phyloP scores from a whole-genome alignment of 352 stramenopile genomes.

The Globisporangium rhizosaccharum region DNA sequence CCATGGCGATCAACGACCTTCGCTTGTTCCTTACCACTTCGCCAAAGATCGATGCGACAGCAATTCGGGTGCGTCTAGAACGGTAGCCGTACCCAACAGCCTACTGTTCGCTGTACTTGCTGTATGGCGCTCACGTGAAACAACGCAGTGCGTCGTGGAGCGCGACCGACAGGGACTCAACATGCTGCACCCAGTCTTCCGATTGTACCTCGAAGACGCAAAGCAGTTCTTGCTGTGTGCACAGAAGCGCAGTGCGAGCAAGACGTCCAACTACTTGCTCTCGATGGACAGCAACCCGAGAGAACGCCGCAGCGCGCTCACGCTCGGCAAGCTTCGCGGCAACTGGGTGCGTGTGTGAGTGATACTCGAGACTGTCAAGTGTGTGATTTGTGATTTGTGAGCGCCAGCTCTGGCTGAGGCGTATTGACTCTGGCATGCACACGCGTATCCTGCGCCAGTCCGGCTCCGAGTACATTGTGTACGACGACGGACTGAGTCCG shows the following conservation, averaged over 20 bases:
- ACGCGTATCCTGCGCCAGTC: slow-evolving; percentile 15
- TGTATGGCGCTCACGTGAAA: neutral
- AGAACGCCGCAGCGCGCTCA: slow-evolving; percentile 30
- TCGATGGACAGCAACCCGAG: slow-evolving; percentile 35
- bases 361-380: neutral
- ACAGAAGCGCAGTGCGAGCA: slow-evolving; percentile 46
- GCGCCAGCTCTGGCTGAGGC: too few relatives aligned
- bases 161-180: slow-evolving; percentile 46
- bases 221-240: slow-evolving; percentile 47
- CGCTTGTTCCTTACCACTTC: slow-evolving; percentile 34
- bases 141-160: slow-evolving; percentile 42
- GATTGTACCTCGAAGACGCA: slow-evolving; percentile 43
- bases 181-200: slow-evolving; percentile 46
- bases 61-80: slow-evolving; percentile 26
- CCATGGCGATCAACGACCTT: slow-evolving; percentile 24
- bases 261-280: slow-evolving; percentile 60
- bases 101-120: too few relatives aligned
- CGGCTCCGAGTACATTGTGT: slow-evolving; percentile 57
- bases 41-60: slow-evolving; percentile 13
- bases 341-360: slow-evolving; percentile 33
- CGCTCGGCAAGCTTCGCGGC: slow-evolving; percentile 49
- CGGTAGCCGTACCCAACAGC: neutral
- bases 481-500: slow-evolving; percentile 36
- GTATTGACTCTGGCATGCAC: neutral
- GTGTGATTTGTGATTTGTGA: too few relatives aligned